A percentile compares a stretch with the other conserved stretches of the same genome.
Evolutionary conservation across 768 basidiomycete genomes (phyloP).

Genomic region (Sporobolomyces phaffii): DNA sequence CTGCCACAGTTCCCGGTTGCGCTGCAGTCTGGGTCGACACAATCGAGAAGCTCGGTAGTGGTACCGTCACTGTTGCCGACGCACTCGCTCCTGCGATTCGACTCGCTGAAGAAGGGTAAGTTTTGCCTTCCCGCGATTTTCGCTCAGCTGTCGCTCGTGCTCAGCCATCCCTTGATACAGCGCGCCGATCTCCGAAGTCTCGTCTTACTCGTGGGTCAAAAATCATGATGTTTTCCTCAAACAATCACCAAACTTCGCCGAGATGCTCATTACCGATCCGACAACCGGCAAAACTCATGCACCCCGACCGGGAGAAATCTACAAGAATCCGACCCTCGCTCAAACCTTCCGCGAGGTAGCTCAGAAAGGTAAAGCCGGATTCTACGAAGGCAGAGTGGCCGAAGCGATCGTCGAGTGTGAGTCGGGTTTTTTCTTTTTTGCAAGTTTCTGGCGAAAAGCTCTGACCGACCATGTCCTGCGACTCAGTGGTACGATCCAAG

Average conservation of each 20-base stretch:
- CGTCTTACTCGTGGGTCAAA: constrained; percentile 57
- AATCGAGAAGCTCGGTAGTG: constrained; percentile 71
- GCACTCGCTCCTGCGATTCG: constrained; percentile 82
- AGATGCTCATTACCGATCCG: constrained; percentile 73
- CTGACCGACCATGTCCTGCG: neutral
- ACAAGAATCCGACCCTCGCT: constrained; percentile 61
- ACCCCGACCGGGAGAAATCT: constrained; percentile 68
- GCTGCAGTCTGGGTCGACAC: constrained; percentile 94
- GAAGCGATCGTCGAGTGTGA: constrained; percentile 70
- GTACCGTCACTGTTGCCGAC: constrained; percentile 61
- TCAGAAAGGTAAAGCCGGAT: constrained; percentile 78
- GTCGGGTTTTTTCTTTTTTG: constrained; percentile 1
- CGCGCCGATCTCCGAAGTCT: constrained; percentile 77
- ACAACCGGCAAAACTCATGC: constrained; percentile 51
- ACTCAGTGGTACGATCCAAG: constrained; percentile 61
- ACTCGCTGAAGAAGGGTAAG: constrained; percentile 82
- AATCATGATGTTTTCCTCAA: constrained; percentile 21
- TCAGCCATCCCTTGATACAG: too few relatives aligned
- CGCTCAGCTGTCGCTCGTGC: neutral
- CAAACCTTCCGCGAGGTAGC: constrained; percentile 74
- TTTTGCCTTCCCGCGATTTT: constrained; percentile 16
- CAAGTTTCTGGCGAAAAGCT: neutral
- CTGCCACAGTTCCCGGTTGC: constrained; percentile 59
- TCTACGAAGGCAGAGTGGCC: constrained; percentile 86
- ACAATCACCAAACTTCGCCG: constrained; percentile 63